Evolutionary conservation across 352 stramenopile species (phyloP).

Genomic region (Globisporangium polare): DNA sequence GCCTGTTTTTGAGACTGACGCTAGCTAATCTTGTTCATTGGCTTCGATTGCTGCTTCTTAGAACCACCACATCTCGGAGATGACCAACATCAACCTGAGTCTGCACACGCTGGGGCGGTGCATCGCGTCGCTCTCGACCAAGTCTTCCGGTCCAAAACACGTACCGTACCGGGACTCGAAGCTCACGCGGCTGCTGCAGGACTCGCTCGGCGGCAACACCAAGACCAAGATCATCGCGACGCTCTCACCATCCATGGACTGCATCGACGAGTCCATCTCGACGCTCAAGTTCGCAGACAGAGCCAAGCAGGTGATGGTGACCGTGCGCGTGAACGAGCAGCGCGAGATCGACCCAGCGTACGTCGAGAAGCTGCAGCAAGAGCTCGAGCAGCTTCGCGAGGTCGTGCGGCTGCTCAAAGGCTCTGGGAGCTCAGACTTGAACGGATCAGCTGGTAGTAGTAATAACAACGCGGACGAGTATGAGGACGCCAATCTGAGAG

Average conservation of each 20-base stretch:
- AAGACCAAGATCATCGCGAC: constrained; percentile 92
- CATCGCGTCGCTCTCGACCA: constrained; percentile 75
- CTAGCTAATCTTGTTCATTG: not conserved
- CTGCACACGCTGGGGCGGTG: constrained; percentile 89
- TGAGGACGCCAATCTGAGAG: constrained; percentile 24
- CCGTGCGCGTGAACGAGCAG: constrained; percentile 80
- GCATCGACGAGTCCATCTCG: constrained; percentile 90
- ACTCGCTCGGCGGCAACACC: constrained; percentile 84
- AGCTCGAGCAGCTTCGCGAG: constrained; percentile 75
- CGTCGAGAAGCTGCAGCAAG: constrained; percentile 84
- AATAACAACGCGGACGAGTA: constrained; percentile 25
- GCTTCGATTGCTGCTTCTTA: constrained; percentile 3
- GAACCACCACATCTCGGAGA: constrained; percentile 86
- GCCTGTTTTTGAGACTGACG: not conserved
- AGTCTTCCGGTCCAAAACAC: constrained; percentile 37
- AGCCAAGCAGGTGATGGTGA: constrained; percentile 90
- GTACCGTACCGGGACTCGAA: constrained; percentile 94
- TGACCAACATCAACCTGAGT: constrained; percentile 94
- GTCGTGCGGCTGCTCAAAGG: constrained; percentile 46
- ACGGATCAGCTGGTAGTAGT: not conserved
- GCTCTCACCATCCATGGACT: constrained; percentile 80
- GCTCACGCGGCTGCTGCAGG: constrained; percentile 89
- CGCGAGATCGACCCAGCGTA: constrained; percentile 84
- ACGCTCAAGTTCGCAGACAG: constrained; percentile 93
- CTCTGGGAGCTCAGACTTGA: not conserved